Evolutionary conservation across 2,329 filamentous ascomycete genomes (phyloP), one percentile per base, ranked within the genome.

Genomic region (Fusarium nodosum): DNA sequence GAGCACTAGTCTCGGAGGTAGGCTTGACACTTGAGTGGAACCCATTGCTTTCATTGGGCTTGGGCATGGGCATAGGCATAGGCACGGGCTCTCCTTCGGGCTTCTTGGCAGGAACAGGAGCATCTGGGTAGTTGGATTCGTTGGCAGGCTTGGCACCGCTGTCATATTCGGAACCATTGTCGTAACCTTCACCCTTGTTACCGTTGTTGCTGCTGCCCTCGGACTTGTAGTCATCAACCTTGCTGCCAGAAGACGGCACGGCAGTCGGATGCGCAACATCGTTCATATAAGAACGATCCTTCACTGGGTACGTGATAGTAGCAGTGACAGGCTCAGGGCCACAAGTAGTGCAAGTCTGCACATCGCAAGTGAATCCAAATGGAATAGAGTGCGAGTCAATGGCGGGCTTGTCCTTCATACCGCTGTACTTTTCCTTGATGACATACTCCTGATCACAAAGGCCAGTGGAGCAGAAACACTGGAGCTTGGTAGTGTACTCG

Each of bases 251-350:
- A 24, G 38, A 4, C 2, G 60, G 60, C 34, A 24, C 41, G 6
- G 31, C 52, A n/a, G 60, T 64, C 10, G 61, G 60, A 13, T 38
- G 26, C 6, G 46, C 11, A 20, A 47, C 18, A 10, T 20, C n/a
- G 38, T 66, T 69, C 38, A 90, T 90, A 81, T 69, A 69, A 10
- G 63, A 52, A 18, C 56, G 28, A 20, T 67, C 47, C 3, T 44
- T 38, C 12, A 69, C 34, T 10, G 66, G 66, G 36, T 69, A 38
- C 7, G 66, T 69, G 48, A 69, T 69, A 13, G 66, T 69, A 3
- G 66, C 66, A 24, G 56, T 62, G 18, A 69, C 20, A 15, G 66
- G 56, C 39, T 48, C 48, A 41, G 66, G 45, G 5, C 66, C 66
- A 18, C 66, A 69, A 13, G 44, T 55, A 11, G 28, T 55, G 28